Conservation (phyloP, 768 basidiomycete genomes). For the Pleurotus tuber-regium region DNA sequence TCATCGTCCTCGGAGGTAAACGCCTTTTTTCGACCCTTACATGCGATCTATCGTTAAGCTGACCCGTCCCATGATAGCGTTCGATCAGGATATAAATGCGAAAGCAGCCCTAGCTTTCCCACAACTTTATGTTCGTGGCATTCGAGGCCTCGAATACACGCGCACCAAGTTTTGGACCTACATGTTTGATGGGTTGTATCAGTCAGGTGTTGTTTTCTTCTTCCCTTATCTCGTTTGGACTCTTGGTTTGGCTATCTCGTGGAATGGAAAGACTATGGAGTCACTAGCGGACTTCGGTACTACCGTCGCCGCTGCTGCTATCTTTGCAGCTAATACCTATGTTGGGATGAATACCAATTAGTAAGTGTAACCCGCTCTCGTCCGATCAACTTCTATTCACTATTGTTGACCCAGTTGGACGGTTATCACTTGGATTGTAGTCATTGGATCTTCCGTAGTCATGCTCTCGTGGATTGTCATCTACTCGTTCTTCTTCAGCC, state of each 20-base stretch:
- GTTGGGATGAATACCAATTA: conserved; percentile 90
- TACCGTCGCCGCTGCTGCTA: conserved; percentile 83
- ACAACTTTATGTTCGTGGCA: conserved; percentile 93
- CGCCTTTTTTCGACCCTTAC: not conserved
- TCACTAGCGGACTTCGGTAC: conserved; percentile 89
- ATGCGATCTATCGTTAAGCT: conserved; percentile 11
- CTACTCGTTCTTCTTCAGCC: conserved; percentile 78
- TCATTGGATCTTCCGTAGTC: conserved; percentile 75
- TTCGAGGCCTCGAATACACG: conserved; percentile 91
- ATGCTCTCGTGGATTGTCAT: conserved; percentile 87
- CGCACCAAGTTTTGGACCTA: conserved; percentile 90
- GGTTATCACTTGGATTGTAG: conserved; percentile 78
- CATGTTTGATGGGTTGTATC: conserved; percentile 93
- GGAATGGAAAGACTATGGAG: conserved; percentile 78
- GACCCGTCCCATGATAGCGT: conserved; percentile 45
- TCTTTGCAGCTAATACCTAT: conserved; percentile 85
- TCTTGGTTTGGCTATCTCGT: conserved; percentile 60
- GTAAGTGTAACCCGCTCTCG: conserved; percentile 46
- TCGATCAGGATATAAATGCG: conserved; percentile 94
- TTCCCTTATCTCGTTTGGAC: conserved; percentile 79
- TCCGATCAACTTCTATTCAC: conserved; percentile 9
- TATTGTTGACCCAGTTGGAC: conserved; percentile 60
- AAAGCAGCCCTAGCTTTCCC: conserved; percentile 90
- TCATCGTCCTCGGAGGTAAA: conserved; percentile 85
- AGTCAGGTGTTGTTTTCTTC: conserved; percentile 84